Base-by-base conservation (phyloP, 108 stramenopile genomes). In the Cylindrotheca fusiformis region DNA sequence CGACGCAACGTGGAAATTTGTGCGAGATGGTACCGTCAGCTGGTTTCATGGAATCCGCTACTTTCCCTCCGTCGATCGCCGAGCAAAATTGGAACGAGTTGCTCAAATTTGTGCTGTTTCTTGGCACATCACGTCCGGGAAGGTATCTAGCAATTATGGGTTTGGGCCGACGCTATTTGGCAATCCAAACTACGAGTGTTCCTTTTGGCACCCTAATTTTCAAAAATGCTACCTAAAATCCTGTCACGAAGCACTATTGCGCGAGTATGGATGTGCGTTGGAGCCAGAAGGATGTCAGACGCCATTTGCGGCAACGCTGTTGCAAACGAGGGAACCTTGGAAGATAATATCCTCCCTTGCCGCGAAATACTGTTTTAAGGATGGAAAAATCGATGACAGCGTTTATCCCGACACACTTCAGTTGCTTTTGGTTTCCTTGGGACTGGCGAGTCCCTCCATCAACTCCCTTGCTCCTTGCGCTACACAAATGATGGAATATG, bases 11-110 rank as follows among this genome's bases (percentile, higher is more conserved):
- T 53, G 54, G 55, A 48, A 71, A 18, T 81, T 76, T 69, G 67
- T 65, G 3, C 70, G 80, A 5, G 80, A 81, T 57, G 80, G 80
- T 47, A 81, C 80, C 24, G 75, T 81, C 0, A 63, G 60, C 24
- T 69, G 71, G 67, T 65, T 81, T 31, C 80, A 76, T 60, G 63
- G 51, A 0, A 51, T 76, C 1, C 80, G 80, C 3, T 81, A 52
- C 48, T 32, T 71, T 18, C 30, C 32, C 23, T n/a, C 58, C 4
- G 23, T 54, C 1, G 14, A 55, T 2, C 22, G 25, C 14, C 47
- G 45, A 5, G 62, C 68, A 49, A 69, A 49, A 44, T 31, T 52
- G 3, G 48, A 32, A 26, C 59, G 63, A 0, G 48, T 85, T 14
- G 75, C 64, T 51, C 55, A 58, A 22, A 63, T 80, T 14, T 83